These are phyloP conservation scores for Meripilus lineatus DNA, from an alignment of 1,284 basidiomycete species.

Conservation along the genomic window DNA sequence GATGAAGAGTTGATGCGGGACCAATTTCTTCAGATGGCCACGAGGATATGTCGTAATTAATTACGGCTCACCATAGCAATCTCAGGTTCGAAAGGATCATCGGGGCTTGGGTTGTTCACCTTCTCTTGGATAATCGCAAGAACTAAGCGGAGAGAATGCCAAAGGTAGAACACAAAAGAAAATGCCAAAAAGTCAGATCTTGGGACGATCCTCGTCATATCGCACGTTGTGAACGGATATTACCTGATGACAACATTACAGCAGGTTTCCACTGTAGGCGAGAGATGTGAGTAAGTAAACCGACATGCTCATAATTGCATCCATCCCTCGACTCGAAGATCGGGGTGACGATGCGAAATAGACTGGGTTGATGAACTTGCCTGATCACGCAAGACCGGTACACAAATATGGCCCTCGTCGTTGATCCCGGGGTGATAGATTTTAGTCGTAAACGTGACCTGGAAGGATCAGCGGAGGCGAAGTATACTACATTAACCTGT, in stretches of 20 bases:
- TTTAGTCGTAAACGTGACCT: constrained; percentile 86
- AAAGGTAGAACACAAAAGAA: neutral
- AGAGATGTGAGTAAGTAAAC: neutral
- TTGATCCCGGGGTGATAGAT: constrained; percentile 94
- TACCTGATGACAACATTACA: constrained; percentile 71
- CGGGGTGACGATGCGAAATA: no score
- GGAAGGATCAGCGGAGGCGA: neutral
- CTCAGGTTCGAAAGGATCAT: constrained; percentile 86
- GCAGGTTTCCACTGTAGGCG: constrained; percentile 83
- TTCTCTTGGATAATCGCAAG: constrained; percentile 80
- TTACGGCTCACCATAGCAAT: constrained; percentile 61
- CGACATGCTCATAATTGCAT: constrained; percentile 1
- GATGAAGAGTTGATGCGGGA: neutral
- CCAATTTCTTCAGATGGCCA: constrained; percentile 1
- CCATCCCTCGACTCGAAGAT: no score
- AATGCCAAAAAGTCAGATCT: neutral
- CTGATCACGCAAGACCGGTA: constrained; percentile 78
- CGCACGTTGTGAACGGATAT: no score
- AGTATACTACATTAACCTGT: neutral
- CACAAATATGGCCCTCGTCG: constrained; percentile 81
- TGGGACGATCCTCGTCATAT: neutral
- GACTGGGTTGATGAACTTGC: constrained; percentile 42
- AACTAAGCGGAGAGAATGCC: constrained; percentile 46
- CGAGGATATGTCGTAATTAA: constrained; percentile 4
- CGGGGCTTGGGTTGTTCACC: constrained; percentile 82